Base-by-base conservation (phyloP, 805 yeast species). In the Yarrowia osloensis region DNA sequence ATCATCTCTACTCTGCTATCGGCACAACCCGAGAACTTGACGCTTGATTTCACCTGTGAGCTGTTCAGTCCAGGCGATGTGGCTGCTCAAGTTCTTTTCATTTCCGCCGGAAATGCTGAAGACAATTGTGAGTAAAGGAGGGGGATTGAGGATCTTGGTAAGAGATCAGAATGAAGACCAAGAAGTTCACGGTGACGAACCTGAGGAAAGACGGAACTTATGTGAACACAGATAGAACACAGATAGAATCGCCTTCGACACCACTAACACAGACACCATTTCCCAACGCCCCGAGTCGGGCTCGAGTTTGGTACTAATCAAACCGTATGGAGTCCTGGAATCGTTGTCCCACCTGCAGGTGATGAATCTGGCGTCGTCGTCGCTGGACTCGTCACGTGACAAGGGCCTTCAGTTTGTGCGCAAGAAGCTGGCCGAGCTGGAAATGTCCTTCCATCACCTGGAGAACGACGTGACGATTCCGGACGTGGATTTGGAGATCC, bases 381-480 rank as follows among this genome's bases (percentile, higher is more conserved):
- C 62, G 62, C 46, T 54, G 1, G 62, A 57, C 19, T 66, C 68
- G 31, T 40, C 70, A 19, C 28, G 68, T 63, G 67, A 62, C 37
- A 42, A 66, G 65, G 82, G 78, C 0, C 77, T 86, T 7, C 74
- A 78, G 2, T 73, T 78, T 3, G 82, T 91, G 0, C 85, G 86
- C 70, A 86, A 83, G 74, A 88, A 86, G 72, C 81, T 91, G 66
- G 82, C 84, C 39, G 97, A 91, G 68, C 77, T 92, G 24, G 84
- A 89, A 0, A 73, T 84, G 19, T 86, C 94, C 0, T 77, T 92
- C 13, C 86, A 85, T 68, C 87, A 88, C 72, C 76, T 90, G 17
- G 88, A 88, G 70, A 88, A 87, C 68, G 81, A 86, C 29, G 83
- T 88, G 24, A 88, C 86, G 50, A 81, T 85, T 1, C 97, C 97